These are phyloP conservation scores for Naegleria fowleri DNA, from an alignment of 208 protist genomes.

Conservation along the genomic window DNA sequence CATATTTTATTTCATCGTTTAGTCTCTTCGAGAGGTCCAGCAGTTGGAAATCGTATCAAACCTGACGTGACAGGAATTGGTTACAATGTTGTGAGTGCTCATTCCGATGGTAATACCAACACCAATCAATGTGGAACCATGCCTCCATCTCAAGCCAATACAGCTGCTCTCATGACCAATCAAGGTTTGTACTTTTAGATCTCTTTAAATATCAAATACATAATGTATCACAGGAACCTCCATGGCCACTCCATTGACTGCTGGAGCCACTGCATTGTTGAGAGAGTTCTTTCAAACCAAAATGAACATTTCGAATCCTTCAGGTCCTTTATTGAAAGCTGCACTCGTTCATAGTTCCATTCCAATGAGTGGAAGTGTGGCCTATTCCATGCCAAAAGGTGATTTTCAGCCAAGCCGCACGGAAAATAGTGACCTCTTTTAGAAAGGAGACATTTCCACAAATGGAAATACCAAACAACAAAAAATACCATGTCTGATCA, in stretches of 20 bases:
- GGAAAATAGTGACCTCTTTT: too few relatives aligned
- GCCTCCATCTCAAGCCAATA: background rate
- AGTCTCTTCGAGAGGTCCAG: background rate
- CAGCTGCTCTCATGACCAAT: background rate
- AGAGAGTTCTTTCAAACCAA: conserved; percentile 19
- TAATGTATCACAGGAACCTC: background rate
- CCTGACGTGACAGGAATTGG: background rate
- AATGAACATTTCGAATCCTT: background rate
- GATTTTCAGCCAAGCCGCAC: too few relatives aligned
- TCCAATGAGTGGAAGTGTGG: background rate
- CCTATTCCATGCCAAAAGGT: too few relatives aligned
- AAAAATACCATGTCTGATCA: too few relatives aligned
- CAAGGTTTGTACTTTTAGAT: background rate
- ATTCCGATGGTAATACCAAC: background rate
- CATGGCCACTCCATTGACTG: background rate
- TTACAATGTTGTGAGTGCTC: background rate
- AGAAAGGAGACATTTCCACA: too few relatives aligned
- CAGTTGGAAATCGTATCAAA: background rate
- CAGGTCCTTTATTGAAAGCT: conserved; percentile 3
- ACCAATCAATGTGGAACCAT: background rate
- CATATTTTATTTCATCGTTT: too few relatives aligned
- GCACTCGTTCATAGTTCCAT: background rate
- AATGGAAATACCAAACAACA: too few relatives aligned
- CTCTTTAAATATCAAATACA: background rate
- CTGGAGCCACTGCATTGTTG: background rate